These are phyloP conservation scores for Paecilomyces sp. DNA, from an alignment of 2,329 filamentous ascomycete genomes.

Conservation along the genomic window DNA sequence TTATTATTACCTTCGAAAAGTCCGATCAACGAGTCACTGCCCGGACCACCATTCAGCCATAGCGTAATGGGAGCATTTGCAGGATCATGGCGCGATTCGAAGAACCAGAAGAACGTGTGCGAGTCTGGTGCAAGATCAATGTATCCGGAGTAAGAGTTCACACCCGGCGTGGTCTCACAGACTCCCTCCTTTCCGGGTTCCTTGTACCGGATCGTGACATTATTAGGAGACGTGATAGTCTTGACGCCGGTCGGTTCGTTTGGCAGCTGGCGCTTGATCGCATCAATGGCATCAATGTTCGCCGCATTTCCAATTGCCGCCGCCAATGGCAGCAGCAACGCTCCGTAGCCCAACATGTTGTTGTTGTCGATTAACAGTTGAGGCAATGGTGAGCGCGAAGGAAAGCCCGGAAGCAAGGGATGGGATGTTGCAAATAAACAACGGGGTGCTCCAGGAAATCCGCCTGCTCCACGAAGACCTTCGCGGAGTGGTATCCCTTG, in stretches of 20 bases:
- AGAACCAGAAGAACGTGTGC: constrained; percentile 51
- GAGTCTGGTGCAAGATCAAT: constrained; percentile 45
- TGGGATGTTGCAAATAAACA: not conserved
- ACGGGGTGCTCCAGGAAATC: constrained; percentile 1
- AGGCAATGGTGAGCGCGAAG: not conserved
- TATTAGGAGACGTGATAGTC: constrained; percentile 31
- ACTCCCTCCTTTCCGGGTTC: constrained; percentile 43
- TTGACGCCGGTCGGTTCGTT: constrained; percentile 30
- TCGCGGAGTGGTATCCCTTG: not conserved
- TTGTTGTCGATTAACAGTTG: not conserved
- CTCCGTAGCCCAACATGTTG: not conserved
- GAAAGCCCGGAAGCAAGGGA: not conserved
- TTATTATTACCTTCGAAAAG: constrained; percentile 28
- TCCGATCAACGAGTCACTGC: constrained; percentile 35
- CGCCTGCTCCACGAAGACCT: constrained; percentile 4
- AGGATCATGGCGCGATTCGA: constrained; percentile 48
- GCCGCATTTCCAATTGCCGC: constrained; percentile 7
- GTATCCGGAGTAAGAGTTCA: constrained; percentile 52
- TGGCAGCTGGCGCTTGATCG: constrained; percentile 26
- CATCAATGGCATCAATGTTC: constrained; percentile 10
- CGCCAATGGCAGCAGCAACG: not conserved
- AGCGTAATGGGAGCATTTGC: constrained; percentile 34
- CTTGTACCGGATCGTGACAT: constrained; percentile 52
- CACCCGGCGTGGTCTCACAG: constrained; percentile 49
- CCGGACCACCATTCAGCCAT: constrained; percentile 38